Evolutionary conservation across 2,329 filamentous ascomycete genomes (phyloP).

Genomic region (Fusarium domesticum): DNA sequence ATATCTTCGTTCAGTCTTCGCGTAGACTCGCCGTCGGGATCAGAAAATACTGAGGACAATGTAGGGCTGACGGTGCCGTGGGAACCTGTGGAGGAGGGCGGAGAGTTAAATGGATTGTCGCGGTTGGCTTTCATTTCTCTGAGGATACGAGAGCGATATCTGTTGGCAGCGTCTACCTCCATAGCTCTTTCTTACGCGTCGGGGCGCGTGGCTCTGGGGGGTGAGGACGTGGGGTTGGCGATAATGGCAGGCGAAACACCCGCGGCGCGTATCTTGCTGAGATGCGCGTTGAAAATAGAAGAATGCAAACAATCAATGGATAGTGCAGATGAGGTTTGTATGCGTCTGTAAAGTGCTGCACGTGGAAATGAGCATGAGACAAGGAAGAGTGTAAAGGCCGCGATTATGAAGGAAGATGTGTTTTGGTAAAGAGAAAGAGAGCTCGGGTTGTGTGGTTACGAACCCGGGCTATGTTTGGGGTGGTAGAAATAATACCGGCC

Average conservation of each 20-base stretch:
- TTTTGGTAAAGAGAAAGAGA: slow-evolving; percentile 16
- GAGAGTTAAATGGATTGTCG: slow-evolving; percentile 57
- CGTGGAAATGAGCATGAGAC: slow-evolving; percentile 15
- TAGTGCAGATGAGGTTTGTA: slow-evolving; percentile 11
- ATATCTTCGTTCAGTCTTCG: slow-evolving; percentile 50
- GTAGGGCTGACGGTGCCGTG: slow-evolving; percentile 56
- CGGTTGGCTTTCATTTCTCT: slow-evolving; percentile 52
- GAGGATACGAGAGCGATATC: slow-evolving; percentile 48
- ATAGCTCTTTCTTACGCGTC: slow-evolving; percentile 35
- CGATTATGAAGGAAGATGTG: slow-evolving; percentile 13
- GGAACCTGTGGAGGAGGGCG: slow-evolving; percentile 56
- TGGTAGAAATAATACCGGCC: slow-evolving; percentile 13
- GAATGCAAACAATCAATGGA: slow-evolving; percentile 19
- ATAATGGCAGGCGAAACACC: slow-evolving; percentile 19
- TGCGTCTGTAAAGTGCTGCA: slow-evolving; percentile 14
- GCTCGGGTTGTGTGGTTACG: slow-evolving; percentile 11
- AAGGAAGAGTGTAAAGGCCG: slow-evolving; percentile 6
- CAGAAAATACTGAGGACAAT: slow-evolving; percentile 51
- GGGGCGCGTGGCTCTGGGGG: slow-evolving; percentile 18
- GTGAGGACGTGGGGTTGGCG: slow-evolving; percentile 19
- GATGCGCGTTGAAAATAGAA: slow-evolving; percentile 10
- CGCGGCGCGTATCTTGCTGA: slow-evolving; percentile 20
- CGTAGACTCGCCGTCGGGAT: slow-evolving; percentile 53
- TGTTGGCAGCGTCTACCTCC: slow-evolving; percentile 41
- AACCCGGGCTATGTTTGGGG: slow-evolving; percentile 21